Evolutionary conservation across 1,284 basidiomycete genomes (phyloP), one percentile per base, ranked within the genome.

Genomic region (Irpex rosettiformis): DNA sequence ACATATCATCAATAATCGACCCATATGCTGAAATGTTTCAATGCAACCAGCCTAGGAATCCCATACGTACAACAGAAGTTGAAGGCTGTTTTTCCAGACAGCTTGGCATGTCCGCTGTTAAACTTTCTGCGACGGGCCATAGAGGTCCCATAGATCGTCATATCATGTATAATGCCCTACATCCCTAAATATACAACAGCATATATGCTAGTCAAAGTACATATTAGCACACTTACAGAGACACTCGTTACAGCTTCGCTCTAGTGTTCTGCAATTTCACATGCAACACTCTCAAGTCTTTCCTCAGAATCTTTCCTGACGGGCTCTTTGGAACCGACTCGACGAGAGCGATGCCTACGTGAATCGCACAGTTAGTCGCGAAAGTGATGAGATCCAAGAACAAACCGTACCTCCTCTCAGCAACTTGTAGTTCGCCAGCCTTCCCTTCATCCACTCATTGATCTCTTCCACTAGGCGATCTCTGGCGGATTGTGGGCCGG

Each of bases 341-440:
- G 27, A 55, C 57, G 4, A 58, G 21, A 4, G 47, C 53, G 18
- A 58, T 33, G 18, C 57, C 57, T 58, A 22, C 49, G 25, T 22
- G 21, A 18, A 55, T 42, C 22, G 43, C n/a, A 8, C 43, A 18
- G 18, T 24, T 1, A 13, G 18, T 21, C 10, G 16, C 22, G 43
- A 21, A 7, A 37, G 33, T 6, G 7, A 37, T 37, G 16, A n/a
- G n/a, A n/a, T n/a, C n/a, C n/a, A n/a, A n/a, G n/a, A n/a, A n/a
- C n/a, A n/a, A n/a, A n/a, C n/a, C 11, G 88, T 79, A 37, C 86
- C 88, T 53, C 88, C 88, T 59, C 88, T 77, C 22, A 90, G 68
- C 60, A 72, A 82, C 65, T 90, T 91, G 67, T 89, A 85, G 53
- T 74, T 73, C 8, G 86, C 87, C 1, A 89, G 88, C 42, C 81